Base-by-base conservation (phyloP, 129 eudicot species). In the Centrapalus pauciflorus region DNA sequence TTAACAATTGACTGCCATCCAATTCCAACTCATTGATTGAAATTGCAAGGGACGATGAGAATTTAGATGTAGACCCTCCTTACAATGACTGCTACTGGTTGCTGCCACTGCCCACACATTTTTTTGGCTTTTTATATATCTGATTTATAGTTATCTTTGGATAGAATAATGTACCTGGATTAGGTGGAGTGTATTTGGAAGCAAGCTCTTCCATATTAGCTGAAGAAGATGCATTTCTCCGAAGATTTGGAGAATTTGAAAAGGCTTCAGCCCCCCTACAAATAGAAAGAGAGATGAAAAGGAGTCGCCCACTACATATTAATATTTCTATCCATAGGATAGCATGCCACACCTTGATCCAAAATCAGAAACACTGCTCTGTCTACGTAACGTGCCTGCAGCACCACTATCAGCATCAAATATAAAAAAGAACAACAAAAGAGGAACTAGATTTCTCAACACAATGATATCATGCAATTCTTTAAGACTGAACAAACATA, bases 331-430 rank as follows among this genome's bases (percentile, higher is more conserved):
- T 17, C 20, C 5, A 60, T 46, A 58, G 30, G 51, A 51, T 17
- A 29, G 34, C 41, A 33, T 5, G 73, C n/a, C 64, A 38, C 26
- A 62, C 98, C 84, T 88, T 81, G 94, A 81, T 73, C 73, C 80
- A 66, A 88, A 70, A 67, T 88, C 94, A 9, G 85, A 73, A 35
- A 80, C 95, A 68, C 96, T 93, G 84, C 95, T 80, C 45, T 88
- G 96, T 69, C 96, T 82, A 40, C 92, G 89, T 35, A 93, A 55
- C 27, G 90, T 50, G 34, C 96, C 98, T 88, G 71, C 61, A 71
- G 25, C 49, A 51, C 56, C 16, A 10, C 33, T 23, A 72, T 50
- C 40, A 10, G 16, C 19, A 60, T 46, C 41, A 40, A 12, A 41
- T 62, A 33, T 20, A 45, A 21, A 33, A 38, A 50, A 4, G 12